These are phyloP conservation scores for Podospora comata DNA, from an alignment of 495 filamentous ascomycete genomes.

Conservation along the genomic window DNA sequence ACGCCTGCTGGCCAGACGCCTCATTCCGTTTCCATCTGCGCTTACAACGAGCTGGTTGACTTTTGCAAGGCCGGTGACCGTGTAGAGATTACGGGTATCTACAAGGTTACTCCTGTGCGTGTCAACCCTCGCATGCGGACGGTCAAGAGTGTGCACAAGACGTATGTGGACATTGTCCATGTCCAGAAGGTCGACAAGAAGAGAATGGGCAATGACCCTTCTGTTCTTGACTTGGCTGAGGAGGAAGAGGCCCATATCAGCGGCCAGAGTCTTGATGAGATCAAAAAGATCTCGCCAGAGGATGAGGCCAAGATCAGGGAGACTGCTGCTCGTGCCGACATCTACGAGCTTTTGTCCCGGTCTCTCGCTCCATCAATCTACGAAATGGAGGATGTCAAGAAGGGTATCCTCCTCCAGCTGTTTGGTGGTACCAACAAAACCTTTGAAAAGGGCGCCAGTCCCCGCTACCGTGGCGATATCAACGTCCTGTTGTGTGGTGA, in stretches of 20 bases:
- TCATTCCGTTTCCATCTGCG: slow-evolving; percentile 96
- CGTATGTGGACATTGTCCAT: slow-evolving; percentile 91
- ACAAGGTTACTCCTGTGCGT: slow-evolving; percentile 90
- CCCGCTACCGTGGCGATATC: slow-evolving; percentile 94
- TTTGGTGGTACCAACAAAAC: slow-evolving; percentile 99
- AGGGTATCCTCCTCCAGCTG: slow-evolving; percentile 91
- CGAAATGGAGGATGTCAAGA: slow-evolving; percentile 99
- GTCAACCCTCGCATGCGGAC: slow-evolving; percentile 89
- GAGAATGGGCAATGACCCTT: slow-evolving; percentile 84
- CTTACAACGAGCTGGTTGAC: slow-evolving; percentile 95
- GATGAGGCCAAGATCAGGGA: slow-evolving; percentile 86
- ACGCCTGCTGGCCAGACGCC: slow-evolving; percentile 95
- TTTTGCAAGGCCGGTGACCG: slow-evolving; percentile 96
- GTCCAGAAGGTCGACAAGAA: slow-evolving; percentile 95
- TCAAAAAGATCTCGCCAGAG: slow-evolving; percentile 79
- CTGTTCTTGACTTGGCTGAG: slow-evolving; percentile 62
- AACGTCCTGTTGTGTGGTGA: slow-evolving; percentile 96
- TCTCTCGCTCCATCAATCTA: slow-evolving; percentile 94
- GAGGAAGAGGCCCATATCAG: slow-evolving; percentile 77
- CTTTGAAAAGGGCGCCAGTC: slow-evolving; percentile 93
- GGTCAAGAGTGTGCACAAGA: slow-evolving; percentile 95
- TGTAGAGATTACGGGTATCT: slow-evolving; percentile 94
- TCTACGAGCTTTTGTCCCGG: slow-evolving; percentile 89
- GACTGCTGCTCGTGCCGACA: slow-evolving; percentile 75
- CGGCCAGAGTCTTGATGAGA: slow-evolving; percentile 75